Evolutionary conservation across 139 green algal genomes (phyloP).

Genomic region (Chlamydomonas schloesseri): DNA sequence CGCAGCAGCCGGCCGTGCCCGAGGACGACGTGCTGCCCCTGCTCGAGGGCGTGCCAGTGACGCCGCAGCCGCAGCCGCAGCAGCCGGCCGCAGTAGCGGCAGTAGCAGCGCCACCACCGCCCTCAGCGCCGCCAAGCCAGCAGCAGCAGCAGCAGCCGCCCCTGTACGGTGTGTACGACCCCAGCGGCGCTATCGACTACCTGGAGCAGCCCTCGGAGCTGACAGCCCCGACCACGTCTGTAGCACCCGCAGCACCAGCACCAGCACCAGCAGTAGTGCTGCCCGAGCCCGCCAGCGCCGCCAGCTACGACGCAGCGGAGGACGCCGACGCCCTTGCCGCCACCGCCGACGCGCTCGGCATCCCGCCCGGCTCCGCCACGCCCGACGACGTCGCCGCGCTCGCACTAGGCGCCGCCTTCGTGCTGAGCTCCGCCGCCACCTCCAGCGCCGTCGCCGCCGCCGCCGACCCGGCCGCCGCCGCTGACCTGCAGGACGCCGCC

Average conservation of each 20-base stretch:
- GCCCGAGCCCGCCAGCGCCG: too few relatives aligned
- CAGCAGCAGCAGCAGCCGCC: not conserved
- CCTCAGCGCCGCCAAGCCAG: not conserved
- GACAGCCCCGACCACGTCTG: not conserved
- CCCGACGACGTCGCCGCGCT: not conserved
- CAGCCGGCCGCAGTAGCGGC: not conserved
- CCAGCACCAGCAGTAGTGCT: not conserved
- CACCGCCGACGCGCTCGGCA: not conserved
- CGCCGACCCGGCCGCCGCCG: not conserved
- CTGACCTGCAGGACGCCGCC: not conserved
- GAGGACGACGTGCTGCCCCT: not conserved
- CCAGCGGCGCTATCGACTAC: slow-evolving; percentile 25
- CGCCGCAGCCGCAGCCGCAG: not conserved
- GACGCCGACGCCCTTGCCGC: not conserved
- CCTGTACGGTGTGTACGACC: slow-evolving; percentile 38
- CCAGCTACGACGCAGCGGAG: too few relatives aligned
- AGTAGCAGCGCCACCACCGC: not conserved
- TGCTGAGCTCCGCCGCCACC: not conserved
- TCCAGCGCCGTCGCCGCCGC: too few relatives aligned
- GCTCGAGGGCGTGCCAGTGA: not conserved
- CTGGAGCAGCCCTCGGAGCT: not conserved
- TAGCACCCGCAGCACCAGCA: not conserved
- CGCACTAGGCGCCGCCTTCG: too few relatives aligned
- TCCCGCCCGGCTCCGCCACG: not conserved
- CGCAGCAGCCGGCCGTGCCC: not conserved